Evolutionary conservation across 352 stramenopile species (phyloP).

Genomic region (Blastocystis sp.): DNA sequence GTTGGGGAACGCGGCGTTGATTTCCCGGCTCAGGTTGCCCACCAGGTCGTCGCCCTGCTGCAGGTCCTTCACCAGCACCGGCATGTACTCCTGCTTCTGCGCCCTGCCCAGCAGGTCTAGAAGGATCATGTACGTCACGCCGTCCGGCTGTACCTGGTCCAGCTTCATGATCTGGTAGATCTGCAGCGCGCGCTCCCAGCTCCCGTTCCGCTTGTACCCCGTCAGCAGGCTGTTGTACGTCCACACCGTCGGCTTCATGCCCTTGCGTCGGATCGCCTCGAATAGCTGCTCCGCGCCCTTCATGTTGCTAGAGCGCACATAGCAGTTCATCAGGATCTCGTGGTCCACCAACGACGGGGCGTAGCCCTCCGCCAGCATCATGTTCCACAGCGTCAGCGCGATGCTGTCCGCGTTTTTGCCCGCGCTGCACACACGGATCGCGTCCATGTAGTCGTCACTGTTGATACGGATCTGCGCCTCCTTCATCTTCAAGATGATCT

Average conservation of each 20-base stretch:
- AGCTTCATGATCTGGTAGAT: constrained; percentile 69
- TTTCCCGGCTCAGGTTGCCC: not conserved
- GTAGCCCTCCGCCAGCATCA: constrained; percentile 46
- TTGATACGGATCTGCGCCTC: constrained; percentile 1
- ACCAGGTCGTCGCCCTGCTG: constrained; percentile 20
- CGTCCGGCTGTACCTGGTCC: constrained; percentile 10
- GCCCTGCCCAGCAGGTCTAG: constrained; percentile 46
- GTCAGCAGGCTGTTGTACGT: constrained; percentile 52
- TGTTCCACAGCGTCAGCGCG: constrained; percentile 29
- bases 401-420: not conserved
- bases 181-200: constrained; percentile 62
- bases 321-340: constrained; percentile 59
- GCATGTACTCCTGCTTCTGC: constrained; percentile 23
- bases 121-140: constrained; percentile 47
- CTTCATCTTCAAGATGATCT: constrained; percentile 31
- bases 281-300: constrained; percentile 36
- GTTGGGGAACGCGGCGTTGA: not conserved
- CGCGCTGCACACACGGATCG: constrained; percentile 49
- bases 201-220: constrained; percentile 37
- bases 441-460: constrained; percentile 54
- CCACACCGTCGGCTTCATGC: constrained; percentile 53
- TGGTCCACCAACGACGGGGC: constrained; percentile 30
- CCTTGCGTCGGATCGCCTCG: constrained; percentile 39
- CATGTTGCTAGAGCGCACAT: constrained; percentile 23
- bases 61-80: constrained; percentile 39